Evolutionary conservation across 1,284 basidiomycete species (phyloP).

Genomic region (Ceratobasidium sp.): DNA sequence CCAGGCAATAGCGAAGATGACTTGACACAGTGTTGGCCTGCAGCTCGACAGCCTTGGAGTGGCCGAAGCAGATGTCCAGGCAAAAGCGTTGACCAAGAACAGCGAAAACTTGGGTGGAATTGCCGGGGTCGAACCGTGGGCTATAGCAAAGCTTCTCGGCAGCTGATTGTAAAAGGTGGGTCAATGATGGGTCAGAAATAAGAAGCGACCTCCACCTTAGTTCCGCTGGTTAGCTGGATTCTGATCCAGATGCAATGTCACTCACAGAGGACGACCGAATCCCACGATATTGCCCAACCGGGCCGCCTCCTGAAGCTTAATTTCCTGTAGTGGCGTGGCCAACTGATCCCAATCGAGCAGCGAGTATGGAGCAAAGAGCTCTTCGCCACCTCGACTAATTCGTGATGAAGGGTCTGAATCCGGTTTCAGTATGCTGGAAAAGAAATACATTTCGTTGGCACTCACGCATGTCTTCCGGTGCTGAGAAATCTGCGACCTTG

Average conservation of each 20-base stretch:
- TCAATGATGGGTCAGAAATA: neutral
- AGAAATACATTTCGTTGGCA: neutral
- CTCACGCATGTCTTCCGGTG: neutral
- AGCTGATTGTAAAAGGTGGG: neutral
- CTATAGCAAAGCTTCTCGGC: neutral
- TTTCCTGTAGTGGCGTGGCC: neutral
- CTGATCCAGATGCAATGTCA: neutral
- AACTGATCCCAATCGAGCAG: neutral
- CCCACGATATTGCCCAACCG: neutral
- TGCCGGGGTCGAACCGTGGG: neutral
- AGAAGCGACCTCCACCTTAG: neutral
- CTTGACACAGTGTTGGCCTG: neutral
- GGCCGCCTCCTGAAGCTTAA: neutral
- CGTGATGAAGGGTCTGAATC: neutral
- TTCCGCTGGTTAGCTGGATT: neutral
- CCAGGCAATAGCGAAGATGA: neutral
- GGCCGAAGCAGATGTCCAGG: neutral
- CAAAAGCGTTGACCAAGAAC: slow-evolving; percentile 20
- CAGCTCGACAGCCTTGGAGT: neutral
- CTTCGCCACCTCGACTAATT: neutral
- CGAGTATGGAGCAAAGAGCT: slow-evolving; percentile 1
- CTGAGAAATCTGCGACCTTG: neutral
- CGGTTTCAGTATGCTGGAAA: neutral
- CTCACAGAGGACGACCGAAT: slow-evolving; percentile 10
- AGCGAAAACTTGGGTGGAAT: neutral